Evolutionary conservation across 805 yeast genomes (phyloP).

Genomic region (Nakazawaea peltata): DNA sequence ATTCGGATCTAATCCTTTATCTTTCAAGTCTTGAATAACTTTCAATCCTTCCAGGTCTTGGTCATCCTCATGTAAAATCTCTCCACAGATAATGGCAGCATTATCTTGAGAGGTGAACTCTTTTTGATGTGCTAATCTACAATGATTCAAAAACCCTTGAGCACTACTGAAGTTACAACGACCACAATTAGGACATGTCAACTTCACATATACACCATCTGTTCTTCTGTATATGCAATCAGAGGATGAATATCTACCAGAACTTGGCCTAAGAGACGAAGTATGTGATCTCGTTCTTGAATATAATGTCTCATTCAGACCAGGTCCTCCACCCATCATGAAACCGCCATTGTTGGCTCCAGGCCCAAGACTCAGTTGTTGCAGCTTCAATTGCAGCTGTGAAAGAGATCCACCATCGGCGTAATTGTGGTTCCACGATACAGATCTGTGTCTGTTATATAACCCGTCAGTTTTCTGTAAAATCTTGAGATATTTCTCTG

Average conservation of each 20-base stretch:
- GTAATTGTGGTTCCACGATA: slow-evolving; percentile 9
- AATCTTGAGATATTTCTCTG: slow-evolving; percentile 30
- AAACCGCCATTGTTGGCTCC: too few species aligned
- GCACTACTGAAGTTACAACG: slow-evolving; percentile 69
- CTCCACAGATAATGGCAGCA: slow-evolving; percentile 65
- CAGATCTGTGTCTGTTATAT: slow-evolving; percentile 12
- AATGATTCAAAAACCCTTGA: slow-evolving; percentile 75
- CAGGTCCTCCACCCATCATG: neutral
- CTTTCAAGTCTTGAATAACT: slow-evolving; percentile 24
- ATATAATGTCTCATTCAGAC: slow-evolving; percentile 21
- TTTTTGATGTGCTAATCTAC: slow-evolving; percentile 64
- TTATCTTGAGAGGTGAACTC: slow-evolving; percentile 67
- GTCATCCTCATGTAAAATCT: slow-evolving; percentile 41
- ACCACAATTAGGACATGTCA: slow-evolving; percentile 62
- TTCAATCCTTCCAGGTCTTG: slow-evolving; percentile 48
- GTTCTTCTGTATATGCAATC: slow-evolving; percentile 55
- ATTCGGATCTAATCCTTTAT: slow-evolving; percentile 31
- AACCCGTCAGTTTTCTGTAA: slow-evolving; percentile 12
- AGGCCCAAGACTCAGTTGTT: neutral
- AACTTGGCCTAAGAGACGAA: slow-evolving; percentile 41
- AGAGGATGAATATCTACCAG: slow-evolving; percentile 27
- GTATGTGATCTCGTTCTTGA: slow-evolving; percentile 41
- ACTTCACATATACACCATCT: slow-evolving; percentile 62
- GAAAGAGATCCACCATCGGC: neutral
- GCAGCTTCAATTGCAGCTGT: neutral